Conservation (phyloP, 2,329 filamentous ascomycete genomes). For the Neurospora crassa region DNA sequence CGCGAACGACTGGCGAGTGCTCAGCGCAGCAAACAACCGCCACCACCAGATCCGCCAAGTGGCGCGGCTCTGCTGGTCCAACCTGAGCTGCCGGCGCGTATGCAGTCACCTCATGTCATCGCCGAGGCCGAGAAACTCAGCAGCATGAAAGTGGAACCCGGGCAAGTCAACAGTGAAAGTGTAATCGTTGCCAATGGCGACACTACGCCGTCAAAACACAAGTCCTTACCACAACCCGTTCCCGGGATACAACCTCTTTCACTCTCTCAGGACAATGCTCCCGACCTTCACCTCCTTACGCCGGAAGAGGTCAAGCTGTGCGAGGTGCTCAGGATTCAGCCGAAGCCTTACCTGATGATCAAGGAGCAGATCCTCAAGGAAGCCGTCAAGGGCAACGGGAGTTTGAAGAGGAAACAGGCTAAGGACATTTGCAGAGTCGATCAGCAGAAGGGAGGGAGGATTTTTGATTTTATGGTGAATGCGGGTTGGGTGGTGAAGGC, state of each 20-base stretch:
- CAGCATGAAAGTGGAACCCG: slow-evolving; percentile 25
- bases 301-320: slow-evolving; percentile 81
- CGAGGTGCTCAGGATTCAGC: slow-evolving; percentile 72
- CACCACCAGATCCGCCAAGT: slow-evolving; percentile 59
- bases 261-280: slow-evolving; percentile 64
- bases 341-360: slow-evolving; percentile 90
- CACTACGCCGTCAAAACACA: slow-evolving; percentile 36
- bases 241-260: slow-evolving; percentile 54
- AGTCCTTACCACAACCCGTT: slow-evolving; percentile 45
- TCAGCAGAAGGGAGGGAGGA: slow-evolving; percentile 69
- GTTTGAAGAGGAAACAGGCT: slow-evolving; percentile 87
- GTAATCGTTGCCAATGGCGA: slow-evolving; percentile 21
- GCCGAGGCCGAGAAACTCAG: slow-evolving; percentile 32
- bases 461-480: slow-evolving; percentile 93
- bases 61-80: slow-evolving; percentile 70
- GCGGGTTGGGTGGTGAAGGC: slow-evolving; percentile 87
- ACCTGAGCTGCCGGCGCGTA: slow-evolving; percentile 63
- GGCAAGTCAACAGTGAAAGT: slow-evolving; percentile 23
- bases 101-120: slow-evolving; percentile 22
- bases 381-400: slow-evolving; percentile 78
- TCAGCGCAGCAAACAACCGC: slow-evolving; percentile 58
- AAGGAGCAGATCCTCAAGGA: slow-evolving; percentile 91
- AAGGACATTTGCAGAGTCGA: slow-evolving; percentile 80
- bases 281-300: slow-evolving; percentile 78
- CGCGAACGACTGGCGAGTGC: slow-evolving; percentile 64